Percentiles rank a stretch among this genome's conserved stretches.
Conservation (phyloP, 352 stramenopile genomes). For the Phytophthora constricta region DNA sequence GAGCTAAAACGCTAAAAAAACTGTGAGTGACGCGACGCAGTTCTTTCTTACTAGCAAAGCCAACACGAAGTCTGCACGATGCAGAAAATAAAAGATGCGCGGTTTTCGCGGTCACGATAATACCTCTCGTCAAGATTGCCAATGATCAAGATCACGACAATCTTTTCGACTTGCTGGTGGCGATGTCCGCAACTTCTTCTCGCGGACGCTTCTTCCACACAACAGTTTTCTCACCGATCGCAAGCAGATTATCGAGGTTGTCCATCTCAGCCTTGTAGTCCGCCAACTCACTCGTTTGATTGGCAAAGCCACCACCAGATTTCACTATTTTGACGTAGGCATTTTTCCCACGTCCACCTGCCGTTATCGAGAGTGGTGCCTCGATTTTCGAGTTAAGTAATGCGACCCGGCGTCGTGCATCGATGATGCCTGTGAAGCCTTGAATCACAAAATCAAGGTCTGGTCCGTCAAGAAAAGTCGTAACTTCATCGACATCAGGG, state of each 20-base stretch:
- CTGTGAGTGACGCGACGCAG: too few relatives aligned
- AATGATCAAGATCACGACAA: background rate
- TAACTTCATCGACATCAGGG: background rate
- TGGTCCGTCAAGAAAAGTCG: slow-evolving; percentile 4
- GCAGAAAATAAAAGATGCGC: too few relatives aligned
- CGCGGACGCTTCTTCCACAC: background rate
- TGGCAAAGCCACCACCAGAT: slow-evolving; percentile 4
- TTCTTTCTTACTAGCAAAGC: too few relatives aligned
- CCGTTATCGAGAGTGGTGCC: slow-evolving; percentile 13
- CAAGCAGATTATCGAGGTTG: slow-evolving; percentile 6
- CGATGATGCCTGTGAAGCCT: background rate
- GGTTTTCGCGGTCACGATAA: too few relatives aligned
- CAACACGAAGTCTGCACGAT: too few relatives aligned
- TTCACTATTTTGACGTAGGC: slow-evolving; percentile 15
- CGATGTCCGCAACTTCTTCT: too few relatives aligned
- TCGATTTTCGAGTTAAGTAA: slow-evolving; percentile 1
- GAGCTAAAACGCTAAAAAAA: too few relatives aligned
- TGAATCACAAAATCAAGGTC: background rate
- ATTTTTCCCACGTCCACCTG: slow-evolving; percentile 1
- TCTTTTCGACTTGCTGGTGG: background rate
- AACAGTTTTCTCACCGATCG: background rate
- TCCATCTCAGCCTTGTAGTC: slow-evolving; percentile 11
- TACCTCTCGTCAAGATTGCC: too few relatives aligned
- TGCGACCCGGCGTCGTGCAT: background rate
- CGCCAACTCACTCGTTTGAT: slow-evolving; percentile 9